Conservation (phyloP, 768 basidiomycete species). For the Astraeus odoratus region DNA sequence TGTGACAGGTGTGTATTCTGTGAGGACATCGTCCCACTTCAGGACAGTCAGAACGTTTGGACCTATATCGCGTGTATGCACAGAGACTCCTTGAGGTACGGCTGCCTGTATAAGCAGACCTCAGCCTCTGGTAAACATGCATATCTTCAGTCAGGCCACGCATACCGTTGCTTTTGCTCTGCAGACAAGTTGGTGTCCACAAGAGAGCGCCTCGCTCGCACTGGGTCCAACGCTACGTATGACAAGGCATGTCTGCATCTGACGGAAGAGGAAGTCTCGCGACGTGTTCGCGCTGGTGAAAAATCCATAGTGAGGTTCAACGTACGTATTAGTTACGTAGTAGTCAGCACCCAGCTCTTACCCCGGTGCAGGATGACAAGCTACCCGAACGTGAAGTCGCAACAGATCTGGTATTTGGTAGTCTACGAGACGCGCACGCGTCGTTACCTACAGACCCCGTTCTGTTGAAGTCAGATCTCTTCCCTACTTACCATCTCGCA, state of each 20-base stretch:
- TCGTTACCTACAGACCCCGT: slow-evolving; percentile 87
- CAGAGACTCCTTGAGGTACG: slow-evolving; percentile 70
- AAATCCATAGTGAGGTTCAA: slow-evolving; percentile 83
- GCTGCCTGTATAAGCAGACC: neutral
- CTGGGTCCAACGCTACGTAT: slow-evolving; percentile 76
- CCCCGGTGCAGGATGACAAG: slow-evolving; percentile 43
- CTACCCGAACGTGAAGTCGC: slow-evolving; percentile 45
- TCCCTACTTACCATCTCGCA: slow-evolving; percentile 95
- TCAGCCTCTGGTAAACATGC: no score
- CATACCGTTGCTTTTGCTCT: slow-evolving; percentile 94
- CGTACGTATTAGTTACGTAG: slow-evolving; percentile 38
- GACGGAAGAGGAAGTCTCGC: slow-evolving; percentile 76
- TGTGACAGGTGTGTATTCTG: slow-evolving; percentile 1
- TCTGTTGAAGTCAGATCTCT: slow-evolving; percentile 84
- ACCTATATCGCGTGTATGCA: slow-evolving; percentile 74
- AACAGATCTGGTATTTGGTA: slow-evolving; percentile 71
- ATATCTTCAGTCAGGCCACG: slow-evolving; percentile 61
- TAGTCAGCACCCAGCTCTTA: neutral
- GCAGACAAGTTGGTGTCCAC: slow-evolving; percentile 60
- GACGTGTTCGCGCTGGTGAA: slow-evolving; percentile 69
- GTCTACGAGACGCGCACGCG: slow-evolving; percentile 63
- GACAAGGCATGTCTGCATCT: slow-evolving; percentile 85
- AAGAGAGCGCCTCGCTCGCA: slow-evolving; percentile 60
- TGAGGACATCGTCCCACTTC: slow-evolving; percentile 1
- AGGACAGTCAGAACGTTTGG: slow-evolving; percentile 76